Conservation (phyloP, 2,329 filamentous ascomycete species). For the Microcyclospora tardicrescens region DNA sequence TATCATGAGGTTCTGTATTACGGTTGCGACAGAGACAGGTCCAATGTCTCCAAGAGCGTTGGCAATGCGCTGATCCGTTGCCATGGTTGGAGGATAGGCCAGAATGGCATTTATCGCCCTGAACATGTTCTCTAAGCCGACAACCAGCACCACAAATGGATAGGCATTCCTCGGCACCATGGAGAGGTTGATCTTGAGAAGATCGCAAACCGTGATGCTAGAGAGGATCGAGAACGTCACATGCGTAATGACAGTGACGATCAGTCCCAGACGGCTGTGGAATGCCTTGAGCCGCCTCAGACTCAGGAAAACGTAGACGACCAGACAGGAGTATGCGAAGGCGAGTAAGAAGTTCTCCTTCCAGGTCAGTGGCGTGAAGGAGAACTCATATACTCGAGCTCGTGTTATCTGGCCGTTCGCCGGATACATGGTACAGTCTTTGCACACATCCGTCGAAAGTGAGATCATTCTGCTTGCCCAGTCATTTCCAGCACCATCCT, state of each 20-base stretch:
- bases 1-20: slow-evolving; percentile 55
- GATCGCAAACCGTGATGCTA: slow-evolving; percentile 66
- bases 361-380: slow-evolving; percentile 59
- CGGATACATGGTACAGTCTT: slow-evolving; percentile 55
- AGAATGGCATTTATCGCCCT: slow-evolving; percentile 67
- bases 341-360: slow-evolving; percentile 52
- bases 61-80: slow-evolving; percentile 55
- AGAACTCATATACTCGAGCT: slow-evolving; percentile 63
- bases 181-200: slow-evolving; percentile 62
- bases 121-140: slow-evolving; percentile 64
- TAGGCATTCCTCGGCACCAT: slow-evolving; percentile 63
- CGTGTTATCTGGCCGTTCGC: slow-evolving; percentile 39
- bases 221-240: slow-evolving; percentile 57
- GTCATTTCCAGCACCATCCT: slow-evolving; percentile 48
- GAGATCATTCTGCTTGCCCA: slow-evolving; percentile 51
- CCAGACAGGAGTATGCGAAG: slow-evolving; percentile 51
- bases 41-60: slow-evolving; percentile 62
- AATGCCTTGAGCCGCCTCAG: slow-evolving; percentile 59
- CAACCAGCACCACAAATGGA: slow-evolving; percentile 61
- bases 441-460: slow-evolving; percentile 37
- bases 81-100: slow-evolving; percentile 54
- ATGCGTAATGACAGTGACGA: slow-evolving; percentile 57
- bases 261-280: slow-evolving; percentile 61
- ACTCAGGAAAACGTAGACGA: slow-evolving; percentile 52
- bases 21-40: slow-evolving; percentile 54